phyloP scores from a whole-genome alignment of 2,329 filamentous ascomycete species.

The Cadophora luteo-olivacea region DNA sequence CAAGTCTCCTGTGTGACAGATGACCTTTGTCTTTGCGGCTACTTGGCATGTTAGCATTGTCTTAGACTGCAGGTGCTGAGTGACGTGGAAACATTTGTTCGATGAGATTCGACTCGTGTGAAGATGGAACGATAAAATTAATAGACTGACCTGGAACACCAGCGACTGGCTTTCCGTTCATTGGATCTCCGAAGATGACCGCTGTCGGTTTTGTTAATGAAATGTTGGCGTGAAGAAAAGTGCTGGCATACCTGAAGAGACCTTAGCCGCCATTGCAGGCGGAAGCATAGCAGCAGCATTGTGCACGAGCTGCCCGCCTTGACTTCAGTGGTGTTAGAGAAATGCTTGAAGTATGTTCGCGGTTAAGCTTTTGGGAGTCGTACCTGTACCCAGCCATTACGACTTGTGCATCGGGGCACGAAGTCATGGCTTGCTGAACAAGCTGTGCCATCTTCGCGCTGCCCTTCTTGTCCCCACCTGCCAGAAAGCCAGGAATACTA shows the following conservation, averaged over 20 bases:
- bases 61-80: too few species aligned
- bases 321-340: too few species aligned
- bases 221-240: not conserved
- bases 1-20: slow-evolving; percentile 39
- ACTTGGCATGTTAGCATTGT: not conserved
- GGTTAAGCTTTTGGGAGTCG: too few species aligned
- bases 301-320: slow-evolving; percentile 38
- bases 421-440: slow-evolving; percentile 25
- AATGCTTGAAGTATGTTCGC: too few species aligned
- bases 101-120: too few species aligned
- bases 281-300: slow-evolving; percentile 32
- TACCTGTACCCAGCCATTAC: slow-evolving; percentile 37
- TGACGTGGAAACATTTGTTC: too few species aligned
- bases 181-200: slow-evolving; percentile 41
- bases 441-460: slow-evolving; percentile 48
- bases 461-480: slow-evolving; percentile 53
- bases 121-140: too few species aligned
- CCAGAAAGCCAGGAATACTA: slow-evolving; percentile 47
- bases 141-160: slow-evolving; percentile 20
- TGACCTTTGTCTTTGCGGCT: slow-evolving; percentile 35
- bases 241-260: slow-evolving; percentile 32
- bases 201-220: slow-evolving; percentile 22
- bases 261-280: slow-evolving; percentile 26
- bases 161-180: slow-evolving; percentile 36
- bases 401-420: slow-evolving; percentile 33